Conservation (phyloP, 352 stramenopile species). For the Plasmopara viticola region DNA sequence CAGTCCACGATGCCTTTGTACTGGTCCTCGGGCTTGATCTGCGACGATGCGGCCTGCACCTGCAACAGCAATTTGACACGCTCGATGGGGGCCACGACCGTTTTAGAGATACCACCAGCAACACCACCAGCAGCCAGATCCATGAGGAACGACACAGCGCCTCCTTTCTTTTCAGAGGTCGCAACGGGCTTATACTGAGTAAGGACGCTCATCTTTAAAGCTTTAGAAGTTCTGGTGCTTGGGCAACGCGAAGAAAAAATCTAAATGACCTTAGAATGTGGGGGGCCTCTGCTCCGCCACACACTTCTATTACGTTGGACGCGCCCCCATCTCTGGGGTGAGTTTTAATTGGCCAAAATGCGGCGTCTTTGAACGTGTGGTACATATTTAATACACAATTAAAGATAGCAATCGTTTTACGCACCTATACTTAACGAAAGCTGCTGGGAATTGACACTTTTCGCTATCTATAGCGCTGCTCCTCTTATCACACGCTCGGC, state of each 20-base stretch:
- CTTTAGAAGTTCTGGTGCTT: constrained; percentile 44
- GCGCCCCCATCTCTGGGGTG: too few relatives aligned
- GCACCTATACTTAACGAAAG: too few relatives aligned
- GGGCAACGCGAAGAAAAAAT: constrained; percentile 75
- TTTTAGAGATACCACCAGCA: constrained; percentile 88
- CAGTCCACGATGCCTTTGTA: constrained; percentile 91
- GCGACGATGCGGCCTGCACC: constrained; percentile 84
- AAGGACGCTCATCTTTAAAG: constrained; percentile 66
- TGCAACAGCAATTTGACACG: constrained; percentile 91
- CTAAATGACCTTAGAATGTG: constrained; percentile 47
- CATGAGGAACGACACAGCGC: constrained; percentile 59
- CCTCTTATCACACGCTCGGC: too few relatives aligned
- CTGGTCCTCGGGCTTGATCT: constrained; percentile 89
- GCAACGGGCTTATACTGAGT: constrained; percentile 75
- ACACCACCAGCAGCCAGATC: constrained; percentile 84
- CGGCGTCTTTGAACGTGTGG: too few relatives aligned
- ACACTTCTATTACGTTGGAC: constrained; percentile 11
- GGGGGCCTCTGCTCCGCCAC: constrained; percentile 40
- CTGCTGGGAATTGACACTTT: too few relatives aligned
- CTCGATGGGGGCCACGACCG: constrained; percentile 85
- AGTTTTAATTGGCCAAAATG: too few relatives aligned
- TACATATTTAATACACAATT: too few relatives aligned
- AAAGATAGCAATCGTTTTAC: too few relatives aligned
- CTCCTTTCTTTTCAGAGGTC: constrained; percentile 63
- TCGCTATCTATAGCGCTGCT: too few relatives aligned